phyloP scores from a whole-genome alignment of 1,139 yeast species.

The Yamadazyma mexicana region DNA sequence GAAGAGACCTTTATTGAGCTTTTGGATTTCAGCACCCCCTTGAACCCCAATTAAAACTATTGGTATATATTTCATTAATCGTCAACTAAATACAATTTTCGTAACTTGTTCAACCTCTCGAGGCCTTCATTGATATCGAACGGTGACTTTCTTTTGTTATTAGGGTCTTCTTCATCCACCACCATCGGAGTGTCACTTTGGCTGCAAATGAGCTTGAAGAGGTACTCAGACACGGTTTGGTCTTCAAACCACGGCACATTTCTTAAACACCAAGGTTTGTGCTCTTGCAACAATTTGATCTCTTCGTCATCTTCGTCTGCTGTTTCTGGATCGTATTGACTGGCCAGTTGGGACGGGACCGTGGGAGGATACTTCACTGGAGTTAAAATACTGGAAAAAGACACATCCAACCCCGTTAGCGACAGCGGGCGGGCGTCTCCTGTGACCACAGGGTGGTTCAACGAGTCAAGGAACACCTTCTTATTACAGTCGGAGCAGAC shows the following conservation, averaged over 20 bases:
- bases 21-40: conserved; percentile 69
- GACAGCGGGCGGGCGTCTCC: conserved; percentile 7
- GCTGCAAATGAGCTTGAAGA: conserved; percentile 23
- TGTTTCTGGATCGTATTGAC: conserved; percentile 9
- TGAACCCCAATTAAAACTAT: conserved; percentile 7
- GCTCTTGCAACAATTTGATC: conserved; percentile 28
- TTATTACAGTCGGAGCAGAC: conserved; percentile 39
- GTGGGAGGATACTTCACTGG: conserved; percentile 32
- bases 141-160: conserved; percentile 21
- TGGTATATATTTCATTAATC: conserved; percentile 10
- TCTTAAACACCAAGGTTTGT: conserved; percentile 38
- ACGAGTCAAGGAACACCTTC: conserved; percentile 28
- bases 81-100: conserved; percentile 33
- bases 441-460: conserved; percentile 8
- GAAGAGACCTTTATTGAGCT: conserved; percentile 74
- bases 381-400: conserved; percentile 28
- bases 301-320: conserved; percentile 20
- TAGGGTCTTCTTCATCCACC: conserved; percentile 12
- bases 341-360: conserved; percentile 2
- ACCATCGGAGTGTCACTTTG: conserved; percentile 18
- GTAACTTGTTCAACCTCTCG: conserved; percentile 33
- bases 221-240: conserved; percentile 20
- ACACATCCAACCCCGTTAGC: conserved; percentile 17
- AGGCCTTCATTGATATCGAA: conserved; percentile 35
- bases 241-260: conserved; percentile 12